These are phyloP conservation scores for Neoarthrinium moseri DNA, from an alignment of 2,329 filamentous ascomycete species.

Conservation along the genomic window DNA sequence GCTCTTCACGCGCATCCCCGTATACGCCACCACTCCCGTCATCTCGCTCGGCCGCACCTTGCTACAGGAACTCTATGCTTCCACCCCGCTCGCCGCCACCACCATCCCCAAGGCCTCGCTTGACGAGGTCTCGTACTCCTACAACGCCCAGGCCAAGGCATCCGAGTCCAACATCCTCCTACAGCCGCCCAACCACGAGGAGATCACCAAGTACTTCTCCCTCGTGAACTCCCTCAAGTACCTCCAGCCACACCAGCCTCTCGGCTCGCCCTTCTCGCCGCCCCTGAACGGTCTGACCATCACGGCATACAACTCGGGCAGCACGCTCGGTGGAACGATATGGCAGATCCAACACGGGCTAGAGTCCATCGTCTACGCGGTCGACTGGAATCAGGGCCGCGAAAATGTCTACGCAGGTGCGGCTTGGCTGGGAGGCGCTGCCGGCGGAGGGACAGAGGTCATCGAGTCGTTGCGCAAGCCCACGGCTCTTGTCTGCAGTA, in stretches of 20 bases:
- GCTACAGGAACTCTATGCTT: constrained; percentile 88
- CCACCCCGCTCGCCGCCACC: constrained; percentile 82
- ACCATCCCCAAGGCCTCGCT: constrained; percentile 74
- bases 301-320: constrained; percentile 94
- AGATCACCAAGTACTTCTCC: constrained; percentile 90
- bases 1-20: constrained; percentile 84
- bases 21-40: constrained; percentile 92
- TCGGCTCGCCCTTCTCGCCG: constrained; percentile 82
- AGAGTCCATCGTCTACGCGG: constrained; percentile 95
- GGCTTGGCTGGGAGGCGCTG: constrained; percentile 85
- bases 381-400: constrained; percentile 97
- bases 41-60: constrained; percentile 90
- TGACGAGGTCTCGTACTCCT: constrained; percentile 60
- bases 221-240: constrained; percentile 92
- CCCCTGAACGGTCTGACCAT: constrained; percentile 89
- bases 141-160: constrained; percentile 46
- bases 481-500: constrained; percentile 90
- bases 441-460: constrained; percentile 80
- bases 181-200: constrained; percentile 75
- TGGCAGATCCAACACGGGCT: constrained; percentile 98
- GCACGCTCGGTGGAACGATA: constrained; percentile 94
- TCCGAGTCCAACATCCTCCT: constrained; percentile 55
- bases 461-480: constrained; percentile 92
- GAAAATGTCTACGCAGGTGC: constrained; percentile 94
- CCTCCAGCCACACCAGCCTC: constrained; percentile 90